A percentile compares a stretch with the other conserved stretches of the same genome.
Evolutionary conservation across 495 filamentous ascomycete species (phyloP).

Genomic region (Barbatosphaeria neglecta): DNA sequence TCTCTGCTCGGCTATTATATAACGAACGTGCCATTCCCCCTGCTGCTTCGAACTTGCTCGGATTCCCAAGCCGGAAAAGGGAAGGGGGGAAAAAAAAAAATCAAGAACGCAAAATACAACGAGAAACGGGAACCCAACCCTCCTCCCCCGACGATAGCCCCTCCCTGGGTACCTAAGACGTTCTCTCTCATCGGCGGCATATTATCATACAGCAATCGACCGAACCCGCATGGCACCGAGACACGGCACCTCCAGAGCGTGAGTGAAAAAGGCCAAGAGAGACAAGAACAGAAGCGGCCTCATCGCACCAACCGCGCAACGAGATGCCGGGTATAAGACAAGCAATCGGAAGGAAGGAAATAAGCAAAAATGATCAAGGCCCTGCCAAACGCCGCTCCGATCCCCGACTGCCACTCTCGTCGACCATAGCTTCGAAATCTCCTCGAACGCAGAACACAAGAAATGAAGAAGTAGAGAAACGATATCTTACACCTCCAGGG

Average conservation of each 20-base stretch:
- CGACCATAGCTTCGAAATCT: background rate
- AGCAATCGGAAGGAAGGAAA: conserved; percentile 5
- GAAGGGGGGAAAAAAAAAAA: too few species aligned
- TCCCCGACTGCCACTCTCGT: too few species aligned
- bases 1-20: too few species aligned
- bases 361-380: conserved; percentile 3
- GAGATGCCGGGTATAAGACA: conserved; percentile 14
- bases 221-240: background rate
- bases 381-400: conserved; percentile 2
- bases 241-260: background rate
- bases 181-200: background rate
- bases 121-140: background rate
- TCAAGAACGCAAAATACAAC: background rate
- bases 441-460: conserved; percentile 11
- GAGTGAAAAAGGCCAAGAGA: background rate
- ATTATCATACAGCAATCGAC: background rate
- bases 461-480: conserved; percentile 18
- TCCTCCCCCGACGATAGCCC: background rate
- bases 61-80: too few species aligned
- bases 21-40: too few species aligned
- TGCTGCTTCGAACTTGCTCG: too few species aligned
- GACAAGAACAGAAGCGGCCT: background rate
- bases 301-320: conserved; percentile 2
- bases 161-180: background rate
- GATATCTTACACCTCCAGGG: conserved; percentile 21